Conservation (phyloP, 192 early-diverging fungal genomes). For the Coemansia aciculifera region DNA sequence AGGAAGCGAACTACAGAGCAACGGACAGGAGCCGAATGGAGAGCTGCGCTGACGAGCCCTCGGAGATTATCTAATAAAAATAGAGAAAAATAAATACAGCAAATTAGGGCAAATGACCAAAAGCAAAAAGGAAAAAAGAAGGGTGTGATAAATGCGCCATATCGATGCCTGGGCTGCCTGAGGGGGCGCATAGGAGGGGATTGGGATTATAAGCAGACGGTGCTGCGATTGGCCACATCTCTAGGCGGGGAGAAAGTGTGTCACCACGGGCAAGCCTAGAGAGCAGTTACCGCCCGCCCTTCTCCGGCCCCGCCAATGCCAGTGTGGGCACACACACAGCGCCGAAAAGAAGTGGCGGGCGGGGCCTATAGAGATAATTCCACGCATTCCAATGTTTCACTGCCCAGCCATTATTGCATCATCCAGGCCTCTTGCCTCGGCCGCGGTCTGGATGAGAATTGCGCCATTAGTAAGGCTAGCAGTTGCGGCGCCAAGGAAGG, state of each 20-base stretch:
- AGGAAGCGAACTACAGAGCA: not conserved
- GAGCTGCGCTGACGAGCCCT: not conserved
- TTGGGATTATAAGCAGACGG: not conserved
- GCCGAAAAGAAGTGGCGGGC: not conserved
- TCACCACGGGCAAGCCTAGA: not conserved
- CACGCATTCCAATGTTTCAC: conserved; percentile 7
- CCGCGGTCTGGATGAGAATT: not conserved
- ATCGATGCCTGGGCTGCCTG: not conserved
- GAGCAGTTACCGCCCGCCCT: conserved; percentile 1
- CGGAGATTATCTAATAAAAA: not conserved
- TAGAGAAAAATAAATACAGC: not conserved
- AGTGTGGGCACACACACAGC: not conserved
- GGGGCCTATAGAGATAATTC: not conserved
- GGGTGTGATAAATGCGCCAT: not conserved
- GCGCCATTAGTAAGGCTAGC: not conserved
- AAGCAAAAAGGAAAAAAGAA: not conserved
- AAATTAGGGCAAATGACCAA: not conserved
- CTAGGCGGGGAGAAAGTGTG: not conserved
- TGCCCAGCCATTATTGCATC: not conserved
- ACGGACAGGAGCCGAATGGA: not conserved
- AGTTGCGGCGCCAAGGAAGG: not conserved
- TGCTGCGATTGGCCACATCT: not conserved
- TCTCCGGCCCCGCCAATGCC: conserved; percentile 3
- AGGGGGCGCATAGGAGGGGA: not conserved
- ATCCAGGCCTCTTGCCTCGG: not conserved